These are phyloP conservation scores for Suillus paluster DNA, from an alignment of 768 basidiomycete species.

Conservation along the genomic window DNA sequence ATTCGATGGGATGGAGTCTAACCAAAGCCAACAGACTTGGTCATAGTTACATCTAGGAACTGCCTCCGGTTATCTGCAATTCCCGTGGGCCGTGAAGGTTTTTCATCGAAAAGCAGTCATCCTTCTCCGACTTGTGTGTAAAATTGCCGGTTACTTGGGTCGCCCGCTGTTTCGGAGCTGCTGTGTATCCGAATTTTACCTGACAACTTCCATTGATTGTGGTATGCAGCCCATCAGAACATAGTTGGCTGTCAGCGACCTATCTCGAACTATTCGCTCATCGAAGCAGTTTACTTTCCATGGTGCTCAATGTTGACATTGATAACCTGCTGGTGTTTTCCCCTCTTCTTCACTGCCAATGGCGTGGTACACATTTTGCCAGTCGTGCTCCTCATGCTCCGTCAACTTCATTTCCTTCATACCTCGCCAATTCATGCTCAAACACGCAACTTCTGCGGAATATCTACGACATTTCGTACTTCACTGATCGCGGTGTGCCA, in stretches of 20 bases:
- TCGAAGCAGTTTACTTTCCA: background rate
- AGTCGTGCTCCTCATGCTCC: background rate
- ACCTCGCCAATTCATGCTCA: background rate
- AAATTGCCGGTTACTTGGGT: background rate
- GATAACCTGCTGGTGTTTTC: background rate
- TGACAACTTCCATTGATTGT: too few relatives aligned
- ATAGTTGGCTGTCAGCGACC: background rate
- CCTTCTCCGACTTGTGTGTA: too few relatives aligned
- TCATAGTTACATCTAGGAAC: background rate
- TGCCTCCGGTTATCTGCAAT: background rate
- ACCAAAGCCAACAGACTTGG: background rate
- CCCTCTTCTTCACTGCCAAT: background rate
- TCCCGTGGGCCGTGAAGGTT: too few relatives aligned
- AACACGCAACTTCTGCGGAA: too few relatives aligned
- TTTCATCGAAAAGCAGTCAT: too few relatives aligned
- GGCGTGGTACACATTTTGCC: background rate
- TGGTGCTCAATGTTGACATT: background rate
- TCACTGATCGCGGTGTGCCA: background rate
- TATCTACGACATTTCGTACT: background rate
- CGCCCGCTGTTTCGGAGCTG: background rate
- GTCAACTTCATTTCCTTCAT: background rate
- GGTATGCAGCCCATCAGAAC: background rate
- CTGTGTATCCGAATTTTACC: too few relatives aligned
- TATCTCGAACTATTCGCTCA: background rate
- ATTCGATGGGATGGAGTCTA: background rate